Percentiles rank a stretch among this genome's conserved stretches.
Evolutionary conservation across 495 filamentous ascomycete species (phyloP).

Genomic region (Pseudomonodictys pantanalensis): DNA sequence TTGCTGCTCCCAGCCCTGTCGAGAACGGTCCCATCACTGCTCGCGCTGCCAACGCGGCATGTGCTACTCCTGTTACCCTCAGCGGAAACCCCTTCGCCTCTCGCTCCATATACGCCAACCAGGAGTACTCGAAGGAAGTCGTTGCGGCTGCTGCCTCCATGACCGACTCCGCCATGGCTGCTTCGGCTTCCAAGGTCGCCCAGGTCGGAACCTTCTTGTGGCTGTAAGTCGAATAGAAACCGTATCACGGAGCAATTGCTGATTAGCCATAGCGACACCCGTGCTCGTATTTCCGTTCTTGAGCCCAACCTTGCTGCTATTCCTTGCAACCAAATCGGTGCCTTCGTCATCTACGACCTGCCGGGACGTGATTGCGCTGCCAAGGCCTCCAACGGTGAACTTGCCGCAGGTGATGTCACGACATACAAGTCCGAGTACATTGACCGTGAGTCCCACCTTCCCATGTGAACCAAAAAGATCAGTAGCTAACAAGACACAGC

Average conservation of each 20-base stretch:
- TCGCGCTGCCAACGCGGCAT: slow-evolving; percentile 37
- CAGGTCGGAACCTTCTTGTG: slow-evolving; percentile 68
- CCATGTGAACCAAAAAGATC: slow-evolving; percentile 40
- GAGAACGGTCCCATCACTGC: slow-evolving; percentile 25
- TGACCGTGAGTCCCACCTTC: slow-evolving; percentile 43
- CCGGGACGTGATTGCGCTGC: slow-evolving; percentile 77
- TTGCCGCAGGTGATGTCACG: slow-evolving; percentile 56
- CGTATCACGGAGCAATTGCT: neutral
- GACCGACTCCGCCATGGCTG: slow-evolving; percentile 41
- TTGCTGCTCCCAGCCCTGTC: slow-evolving; percentile 28
- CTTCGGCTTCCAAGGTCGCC: slow-evolving; percentile 53
- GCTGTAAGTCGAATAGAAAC: slow-evolving; percentile 51
- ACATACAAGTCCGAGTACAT: slow-evolving; percentile 68
- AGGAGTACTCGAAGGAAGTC: slow-evolving; percentile 55
- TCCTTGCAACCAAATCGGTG: slow-evolving; percentile 31
- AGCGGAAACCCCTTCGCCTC: slow-evolving; percentile 54
- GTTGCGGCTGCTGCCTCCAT: slow-evolving; percentile 45
- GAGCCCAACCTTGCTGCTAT: slow-evolving; percentile 26
- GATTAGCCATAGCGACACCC: slow-evolving; percentile 17
- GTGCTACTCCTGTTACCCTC: slow-evolving; percentile 51
- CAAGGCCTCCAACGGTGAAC: slow-evolving; percentile 73
- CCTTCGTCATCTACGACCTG: slow-evolving; percentile 68
- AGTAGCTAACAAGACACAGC: slow-evolving; percentile 39
- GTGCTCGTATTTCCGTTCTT: slow-evolving; percentile 20
- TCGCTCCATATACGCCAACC: slow-evolving; percentile 57